Evolutionary conservation across 2,329 filamentous ascomycete genomes (phyloP).

Genomic region (Penicillium sp.): DNA sequence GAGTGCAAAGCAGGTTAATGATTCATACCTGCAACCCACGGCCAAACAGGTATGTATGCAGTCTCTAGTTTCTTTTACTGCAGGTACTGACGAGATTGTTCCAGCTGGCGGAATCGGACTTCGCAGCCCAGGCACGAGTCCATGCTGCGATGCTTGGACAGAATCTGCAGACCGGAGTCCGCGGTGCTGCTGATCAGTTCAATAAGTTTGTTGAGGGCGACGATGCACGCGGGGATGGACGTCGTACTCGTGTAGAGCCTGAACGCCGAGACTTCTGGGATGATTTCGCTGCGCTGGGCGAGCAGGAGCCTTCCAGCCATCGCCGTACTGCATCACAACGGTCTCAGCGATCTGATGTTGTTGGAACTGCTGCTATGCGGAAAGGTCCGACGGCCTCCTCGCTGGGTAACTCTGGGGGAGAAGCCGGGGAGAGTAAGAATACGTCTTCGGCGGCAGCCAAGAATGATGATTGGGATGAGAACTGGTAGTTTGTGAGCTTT

Average conservation of each 20-base stretch:
- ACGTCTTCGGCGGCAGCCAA: constrained; percentile 28
- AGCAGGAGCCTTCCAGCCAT: constrained; percentile 25
- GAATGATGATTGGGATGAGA: constrained; percentile 59
- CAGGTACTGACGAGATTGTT: neutral
- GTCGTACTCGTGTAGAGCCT: constrained; percentile 49
- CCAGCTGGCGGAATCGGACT: constrained; percentile 74
- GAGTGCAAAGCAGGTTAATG: constrained; percentile 86
- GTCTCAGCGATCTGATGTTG: constrained; percentile 44
- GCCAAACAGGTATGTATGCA: constrained; percentile 67
- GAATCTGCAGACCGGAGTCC: constrained; percentile 63
- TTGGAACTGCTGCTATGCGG: constrained; percentile 64
- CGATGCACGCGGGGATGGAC: constrained; percentile 46
- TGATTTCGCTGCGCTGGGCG: constrained; percentile 69
- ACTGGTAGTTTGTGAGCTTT: constrained; percentile 36
- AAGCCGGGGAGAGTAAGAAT: constrained; percentile 20
- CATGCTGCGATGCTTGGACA: constrained; percentile 53
- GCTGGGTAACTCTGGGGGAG: constrained; percentile 18
- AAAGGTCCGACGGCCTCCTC: constrained; percentile 35
- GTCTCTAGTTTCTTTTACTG: neutral
- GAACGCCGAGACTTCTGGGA: constrained; percentile 88
- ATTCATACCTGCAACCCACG: constrained; percentile 87
- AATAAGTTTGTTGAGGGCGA: constrained; percentile 82
- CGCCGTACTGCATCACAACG: constrained; percentile 28
- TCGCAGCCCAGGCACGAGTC: constrained; percentile 66
- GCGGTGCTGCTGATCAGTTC: constrained; percentile 73